Percentiles rank a stretch among this genome's conserved stretches.
Evolutionary conservation across 768 basidiomycete genomes (phyloP).

Genomic region (Psilocybe tampanensis): DNA sequence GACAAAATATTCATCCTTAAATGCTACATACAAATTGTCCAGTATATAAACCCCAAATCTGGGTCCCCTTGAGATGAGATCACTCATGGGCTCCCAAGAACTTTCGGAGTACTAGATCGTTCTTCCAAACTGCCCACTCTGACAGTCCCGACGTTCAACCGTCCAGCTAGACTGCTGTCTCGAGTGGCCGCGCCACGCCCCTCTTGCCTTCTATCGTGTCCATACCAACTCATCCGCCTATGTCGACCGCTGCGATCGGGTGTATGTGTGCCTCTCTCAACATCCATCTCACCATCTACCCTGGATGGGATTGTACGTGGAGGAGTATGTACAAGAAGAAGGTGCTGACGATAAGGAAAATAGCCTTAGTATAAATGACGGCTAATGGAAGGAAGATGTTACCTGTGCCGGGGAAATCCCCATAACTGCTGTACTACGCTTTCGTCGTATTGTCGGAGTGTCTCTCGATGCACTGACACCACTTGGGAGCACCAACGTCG

Average conservation of each 20-base stretch:
- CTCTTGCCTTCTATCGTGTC: constrained; percentile 30
- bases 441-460: constrained; percentile 48
- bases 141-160: constrained; percentile 21
- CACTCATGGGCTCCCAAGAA: constrained; percentile 1
- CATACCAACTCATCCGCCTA: constrained; percentile 45
- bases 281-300: constrained; percentile 29
- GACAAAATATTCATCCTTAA: too few species aligned
- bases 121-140: constrained; percentile 27
- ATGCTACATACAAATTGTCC: too few species aligned
- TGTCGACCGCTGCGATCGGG: constrained; percentile 35
- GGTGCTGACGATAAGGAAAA: constrained; percentile 34
- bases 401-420: constrained; percentile 80
- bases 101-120: constrained; percentile 1
- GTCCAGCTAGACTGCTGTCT: constrained; percentile 25
- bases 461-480: constrained; percentile 36
- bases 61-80: not conserved
- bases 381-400: constrained; percentile 12
- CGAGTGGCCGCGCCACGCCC: constrained; percentile 23
- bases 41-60: not conserved
- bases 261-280: constrained; percentile 34
- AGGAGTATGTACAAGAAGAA: constrained; percentile 69
- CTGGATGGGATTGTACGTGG: constrained; percentile 46
- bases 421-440: constrained; percentile 56
- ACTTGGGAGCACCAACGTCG: constrained; percentile 52
- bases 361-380: constrained; percentile 21